Evolutionary conservation across 2,329 filamentous ascomycete species (phyloP).

Genomic region (Meredithiella fracta): DNA sequence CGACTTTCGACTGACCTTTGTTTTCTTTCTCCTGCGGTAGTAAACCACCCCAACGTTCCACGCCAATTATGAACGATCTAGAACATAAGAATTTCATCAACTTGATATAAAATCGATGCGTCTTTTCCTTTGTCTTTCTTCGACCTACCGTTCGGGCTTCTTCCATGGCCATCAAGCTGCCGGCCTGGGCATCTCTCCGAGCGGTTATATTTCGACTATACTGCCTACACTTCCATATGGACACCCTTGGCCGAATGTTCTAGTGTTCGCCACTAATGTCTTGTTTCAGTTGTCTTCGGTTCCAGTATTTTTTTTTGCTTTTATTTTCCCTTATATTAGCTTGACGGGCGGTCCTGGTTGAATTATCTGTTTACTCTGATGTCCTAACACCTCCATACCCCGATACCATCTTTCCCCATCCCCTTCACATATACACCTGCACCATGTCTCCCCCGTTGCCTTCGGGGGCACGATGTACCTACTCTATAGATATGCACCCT

Average conservation of each 20-base stretch:
- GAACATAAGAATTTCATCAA: neutral
- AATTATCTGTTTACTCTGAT: neutral
- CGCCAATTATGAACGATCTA: neutral
- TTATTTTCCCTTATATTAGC: neutral
- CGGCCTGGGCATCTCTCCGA: no score
- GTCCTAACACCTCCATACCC: neutral
- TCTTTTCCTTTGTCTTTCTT: neutral
- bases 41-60: neutral
- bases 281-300: neutral
- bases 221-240: no score
- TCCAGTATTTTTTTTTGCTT: neutral
- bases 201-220: no score
- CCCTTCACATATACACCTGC: neutral
- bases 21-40: conserved; percentile 3
- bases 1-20: conserved; percentile 7
- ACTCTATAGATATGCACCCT: neutral
- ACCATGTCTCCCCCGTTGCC: neutral
- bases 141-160: neutral
- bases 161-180: no score
- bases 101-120: neutral
- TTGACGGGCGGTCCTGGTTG: neutral
- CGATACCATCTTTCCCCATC: neutral
- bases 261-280: neutral
- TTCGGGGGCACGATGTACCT: neutral
- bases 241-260: no score